A percentile compares a stretch with the other conserved stretches of the same genome.
Evolutionary conservation across 1,139 yeast genomes (phyloP).

Genomic region (Candida dubliniensis): DNA sequence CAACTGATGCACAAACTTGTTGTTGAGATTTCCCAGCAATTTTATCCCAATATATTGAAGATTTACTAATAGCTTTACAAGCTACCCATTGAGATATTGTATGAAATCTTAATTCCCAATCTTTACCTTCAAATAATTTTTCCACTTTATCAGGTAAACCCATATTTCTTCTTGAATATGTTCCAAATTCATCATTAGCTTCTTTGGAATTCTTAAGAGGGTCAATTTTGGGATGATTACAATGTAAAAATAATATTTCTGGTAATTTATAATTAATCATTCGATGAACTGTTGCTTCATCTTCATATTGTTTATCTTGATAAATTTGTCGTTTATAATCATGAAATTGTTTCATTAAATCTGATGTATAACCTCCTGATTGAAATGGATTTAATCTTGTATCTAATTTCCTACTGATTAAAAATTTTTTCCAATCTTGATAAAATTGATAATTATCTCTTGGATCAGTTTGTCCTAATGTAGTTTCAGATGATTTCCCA

Average conservation of each 20-base stretch:
- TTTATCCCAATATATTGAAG: slow-evolving; percentile 22
- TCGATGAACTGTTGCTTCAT: slow-evolving; percentile 13
- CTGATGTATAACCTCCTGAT: slow-evolving; percentile 25
- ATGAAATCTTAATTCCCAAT: slow-evolving; percentile 32
- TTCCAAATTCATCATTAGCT: slow-evolving; percentile 19
- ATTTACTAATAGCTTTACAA: slow-evolving; percentile 30
- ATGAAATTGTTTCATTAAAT: slow-evolving; percentile 24
- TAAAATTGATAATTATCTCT: slow-evolving; percentile 22
- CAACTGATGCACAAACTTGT: slow-evolving; percentile 25
- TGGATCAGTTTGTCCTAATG: slow-evolving; percentile 38
- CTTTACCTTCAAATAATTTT: slow-evolving; percentile 14
- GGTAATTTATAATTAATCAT: slow-evolving; percentile 21
- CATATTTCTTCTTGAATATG: slow-evolving; percentile 22
- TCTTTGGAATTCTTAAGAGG: slow-evolving; percentile 26
- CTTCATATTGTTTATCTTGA: slow-evolving; percentile 13
- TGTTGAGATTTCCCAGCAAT: slow-evolving; percentile 21
- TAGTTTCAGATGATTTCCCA: slow-evolving; percentile 27
- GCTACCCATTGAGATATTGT: slow-evolving; percentile 37
- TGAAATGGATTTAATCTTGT: slow-evolving; percentile 35
- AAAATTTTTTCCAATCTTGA: slow-evolving; percentile 31
- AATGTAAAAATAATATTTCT: slow-evolving; percentile 37
- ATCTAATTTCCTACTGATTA: slow-evolving; percentile 22
- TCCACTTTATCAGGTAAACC: slow-evolving; percentile 20
- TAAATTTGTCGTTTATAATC: slow-evolving; percentile 13
- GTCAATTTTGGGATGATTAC: slow-evolving; percentile 44